These are phyloP conservation scores for Naganishia albida DNA, from an alignment of 1,284 basidiomycete species.

Conservation along the genomic window DNA sequence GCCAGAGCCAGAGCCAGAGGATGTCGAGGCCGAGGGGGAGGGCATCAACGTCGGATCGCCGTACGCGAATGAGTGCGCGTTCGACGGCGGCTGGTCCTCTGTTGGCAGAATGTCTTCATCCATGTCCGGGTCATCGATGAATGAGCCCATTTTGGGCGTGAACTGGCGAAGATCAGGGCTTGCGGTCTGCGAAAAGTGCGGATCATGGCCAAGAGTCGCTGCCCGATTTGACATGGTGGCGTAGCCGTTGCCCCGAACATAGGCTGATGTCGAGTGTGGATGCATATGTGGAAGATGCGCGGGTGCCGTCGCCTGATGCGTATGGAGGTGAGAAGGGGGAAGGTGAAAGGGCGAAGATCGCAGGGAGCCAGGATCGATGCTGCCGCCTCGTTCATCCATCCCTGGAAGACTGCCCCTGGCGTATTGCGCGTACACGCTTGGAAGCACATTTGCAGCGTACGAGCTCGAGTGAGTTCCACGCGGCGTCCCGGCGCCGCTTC, in stretches of 20 bases:
- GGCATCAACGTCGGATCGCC: constrained; percentile 5
- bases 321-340: constrained; percentile 11
- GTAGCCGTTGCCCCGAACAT: background rate
- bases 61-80: background rate
- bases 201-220: background rate
- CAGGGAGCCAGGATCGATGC: constrained; percentile 21
- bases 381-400: constrained; percentile 19
- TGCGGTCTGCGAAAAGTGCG: background rate
- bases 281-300: constrained; percentile 8
- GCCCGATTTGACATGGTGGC: background rate
- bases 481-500: constrained; percentile 20
- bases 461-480: background rate
- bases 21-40: constrained; percentile 4
- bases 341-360: constrained; percentile 24
- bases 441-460: background rate
- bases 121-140: background rate
- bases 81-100: constrained; percentile 1
- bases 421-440: constrained; percentile 15
- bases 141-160: background rate
- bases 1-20: constrained; percentile 5
- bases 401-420: constrained; percentile 1
- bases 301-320: background rate
- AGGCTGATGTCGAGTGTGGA: background rate
- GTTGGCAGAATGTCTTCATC: constrained; percentile 12
- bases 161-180: constrained; percentile 1